Conservation (phyloP, 2,329 filamentous ascomycete species). For the Albifimbria verrucaria region DNA sequence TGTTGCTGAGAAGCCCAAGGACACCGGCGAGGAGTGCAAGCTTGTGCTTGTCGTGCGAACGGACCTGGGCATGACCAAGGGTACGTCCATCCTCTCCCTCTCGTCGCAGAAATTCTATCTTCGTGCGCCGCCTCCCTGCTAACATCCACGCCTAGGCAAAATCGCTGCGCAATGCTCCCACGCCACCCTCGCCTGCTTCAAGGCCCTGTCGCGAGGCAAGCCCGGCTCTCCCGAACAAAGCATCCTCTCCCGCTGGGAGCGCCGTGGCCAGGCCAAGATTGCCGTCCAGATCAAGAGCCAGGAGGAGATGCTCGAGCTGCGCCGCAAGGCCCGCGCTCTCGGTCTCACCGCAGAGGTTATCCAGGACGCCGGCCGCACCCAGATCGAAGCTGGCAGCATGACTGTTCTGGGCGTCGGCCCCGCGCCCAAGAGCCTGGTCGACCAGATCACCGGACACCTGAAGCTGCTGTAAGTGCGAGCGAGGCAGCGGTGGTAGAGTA, state of each 20-base stretch:
- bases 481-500: no score
- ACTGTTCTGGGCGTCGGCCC: constrained; percentile 85
- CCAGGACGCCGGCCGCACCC: constrained; percentile 91
- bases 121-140: no score
- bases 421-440: constrained; percentile 81
- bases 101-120: not conserved
- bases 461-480: constrained; percentile 65
- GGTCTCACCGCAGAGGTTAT: constrained; percentile 88
- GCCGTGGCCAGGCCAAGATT: constrained; percentile 84
- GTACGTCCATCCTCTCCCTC: constrained; percentile 45
- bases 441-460: constrained; percentile 78
- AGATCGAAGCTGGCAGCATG: constrained; percentile 89
- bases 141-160: constrained; percentile 63
- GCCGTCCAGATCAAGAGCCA: constrained; percentile 85
- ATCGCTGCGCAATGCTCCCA: constrained; percentile 94
- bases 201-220: constrained; percentile 63
- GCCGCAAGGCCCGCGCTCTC: constrained; percentile 76
- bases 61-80: constrained; percentile 96
- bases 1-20: constrained; percentile 36
- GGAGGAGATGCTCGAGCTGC: constrained; percentile 71
- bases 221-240: constrained; percentile 52
- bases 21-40: constrained; percentile 78
- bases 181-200: constrained; percentile 97
- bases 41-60: constrained; percentile 88
- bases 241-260: constrained; percentile 82